Evolutionary conservation across 2,329 filamentous ascomycete genomes (phyloP).

Genomic region (Penicillium sp.): DNA sequence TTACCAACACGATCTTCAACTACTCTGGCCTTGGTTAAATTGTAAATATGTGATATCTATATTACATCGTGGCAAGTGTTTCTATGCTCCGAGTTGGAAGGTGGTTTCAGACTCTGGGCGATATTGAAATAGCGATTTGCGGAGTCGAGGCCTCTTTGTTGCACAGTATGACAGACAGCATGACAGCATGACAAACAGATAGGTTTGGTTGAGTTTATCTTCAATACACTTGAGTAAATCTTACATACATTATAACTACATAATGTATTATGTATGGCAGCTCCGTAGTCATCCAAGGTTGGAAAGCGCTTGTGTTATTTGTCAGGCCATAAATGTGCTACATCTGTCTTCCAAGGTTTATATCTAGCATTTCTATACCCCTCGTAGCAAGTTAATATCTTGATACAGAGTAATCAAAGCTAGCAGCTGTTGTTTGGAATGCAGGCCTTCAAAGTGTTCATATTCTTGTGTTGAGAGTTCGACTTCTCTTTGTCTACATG

Average conservation of each 20-base stretch:
- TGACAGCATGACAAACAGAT: neutral
- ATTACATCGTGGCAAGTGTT: neutral
- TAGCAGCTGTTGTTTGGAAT: neutral
- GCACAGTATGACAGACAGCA: neutral
- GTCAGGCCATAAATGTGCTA: neutral
- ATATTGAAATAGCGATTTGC: conserved; percentile 1
- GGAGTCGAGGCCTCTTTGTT: neutral
- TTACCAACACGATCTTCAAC: conserved; percentile 17
- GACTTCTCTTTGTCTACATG: neutral
- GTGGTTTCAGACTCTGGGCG: neutral
- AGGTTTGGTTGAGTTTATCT: neutral
- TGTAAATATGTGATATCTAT: conserved; percentile 8
- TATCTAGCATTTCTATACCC: neutral
- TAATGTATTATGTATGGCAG: neutral
- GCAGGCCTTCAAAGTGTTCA: neutral
- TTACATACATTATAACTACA: too few relatives aligned
- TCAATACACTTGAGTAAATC: neutral
- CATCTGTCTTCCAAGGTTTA: too few relatives aligned
- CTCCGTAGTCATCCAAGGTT: neutral
- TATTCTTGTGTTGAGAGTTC: neutral
- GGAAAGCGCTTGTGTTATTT: neutral
- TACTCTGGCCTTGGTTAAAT: conserved; percentile 10
- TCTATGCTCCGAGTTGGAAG: neutral
- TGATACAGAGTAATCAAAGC: neutral
- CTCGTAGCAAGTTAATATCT: neutral